A percentile compares a stretch with the other conserved stretches of the same genome.
Evolutionary conservation across 1,284 basidiomycete genomes (phyloP).

Genomic region (Boletellus dicymbophilus): DNA sequence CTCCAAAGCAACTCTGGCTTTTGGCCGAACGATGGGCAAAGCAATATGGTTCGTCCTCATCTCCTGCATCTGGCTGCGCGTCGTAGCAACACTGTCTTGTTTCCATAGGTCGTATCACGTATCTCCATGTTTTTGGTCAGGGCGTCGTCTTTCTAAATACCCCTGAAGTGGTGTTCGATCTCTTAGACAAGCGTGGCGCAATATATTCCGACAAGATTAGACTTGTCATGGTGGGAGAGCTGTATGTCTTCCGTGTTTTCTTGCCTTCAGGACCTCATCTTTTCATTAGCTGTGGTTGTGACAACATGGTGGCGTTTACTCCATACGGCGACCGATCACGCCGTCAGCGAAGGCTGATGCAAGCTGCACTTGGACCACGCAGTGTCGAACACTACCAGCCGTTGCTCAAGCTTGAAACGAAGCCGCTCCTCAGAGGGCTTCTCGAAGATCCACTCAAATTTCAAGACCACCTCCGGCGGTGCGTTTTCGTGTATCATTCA

Average conservation of each 20-base stretch:
- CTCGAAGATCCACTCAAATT: conserved; percentile 44
- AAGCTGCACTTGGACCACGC: conserved; percentile 56
- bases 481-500: not conserved
- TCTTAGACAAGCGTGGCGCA: conserved; percentile 66
- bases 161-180: conserved; percentile 55
- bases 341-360: conserved; percentile 66
- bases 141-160: conserved; percentile 66
- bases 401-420: conserved; percentile 54
- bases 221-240: conserved; percentile 64
- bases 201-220: conserved; percentile 74
- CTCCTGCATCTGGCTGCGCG: not conserved
- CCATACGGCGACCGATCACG: conserved; percentile 61
- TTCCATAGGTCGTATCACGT: conserved; percentile 57
- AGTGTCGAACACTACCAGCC: conserved; percentile 59
- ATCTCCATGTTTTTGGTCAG: conserved; percentile 66
- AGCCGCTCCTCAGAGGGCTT: conserved; percentile 48
- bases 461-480: conserved; percentile 44
- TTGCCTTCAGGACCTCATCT: conserved; percentile 2
- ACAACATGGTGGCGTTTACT: conserved; percentile 75
- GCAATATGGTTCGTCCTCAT: conserved; percentile 44
- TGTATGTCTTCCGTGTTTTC: conserved; percentile 39
- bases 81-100: too few species aligned
- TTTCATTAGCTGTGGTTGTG: conserved; percentile 56
- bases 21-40: conserved; percentile 49
- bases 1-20: conserved; percentile 58